These are phyloP conservation scores for Metarhizium rileyi DNA, from an alignment of 2,329 filamentous ascomycete species.

Conservation along the genomic window DNA sequence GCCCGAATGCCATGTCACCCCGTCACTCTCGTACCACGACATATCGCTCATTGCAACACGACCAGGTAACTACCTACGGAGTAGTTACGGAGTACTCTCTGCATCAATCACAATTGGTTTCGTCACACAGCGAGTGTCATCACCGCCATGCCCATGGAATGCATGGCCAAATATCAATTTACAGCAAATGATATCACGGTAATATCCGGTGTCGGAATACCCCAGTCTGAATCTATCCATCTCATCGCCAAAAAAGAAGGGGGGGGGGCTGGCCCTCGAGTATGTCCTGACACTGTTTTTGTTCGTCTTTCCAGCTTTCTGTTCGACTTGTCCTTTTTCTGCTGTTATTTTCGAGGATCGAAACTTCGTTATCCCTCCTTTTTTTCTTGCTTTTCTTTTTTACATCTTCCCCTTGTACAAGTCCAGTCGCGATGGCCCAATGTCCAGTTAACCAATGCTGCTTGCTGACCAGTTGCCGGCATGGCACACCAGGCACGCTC, in stretches of 20 bases:
- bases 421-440: not conserved
- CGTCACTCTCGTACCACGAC: too few species aligned
- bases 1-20: too few species aligned
- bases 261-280: constrained; percentile 9
- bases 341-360: not conserved
- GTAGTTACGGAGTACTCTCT: too few species aligned
- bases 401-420: not conserved
- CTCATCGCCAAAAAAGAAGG: constrained; percentile 12
- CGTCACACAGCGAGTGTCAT: not conserved
- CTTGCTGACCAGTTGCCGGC: not conserved
- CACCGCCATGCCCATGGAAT: not conserved
- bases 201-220: constrained; percentile 33
- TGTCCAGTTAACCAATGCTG: not conserved
- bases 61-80: too few species aligned
- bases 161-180: constrained; percentile 3
- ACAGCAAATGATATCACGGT: constrained; percentile 4
- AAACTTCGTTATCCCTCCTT: constrained; percentile 10
- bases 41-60: too few species aligned
- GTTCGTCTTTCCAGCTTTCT: constrained; percentile 15
- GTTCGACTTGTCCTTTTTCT: constrained; percentile 3
- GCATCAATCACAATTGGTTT: too few species aligned
- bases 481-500: not conserved
- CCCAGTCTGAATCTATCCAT: constrained; percentile 29
- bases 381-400: constrained; percentile 3
- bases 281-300: constrained; percentile 14